phyloP scores from a whole-genome alignment of 1,284 basidiomycete genomes.

The Takashimella tepidaria region DNA sequence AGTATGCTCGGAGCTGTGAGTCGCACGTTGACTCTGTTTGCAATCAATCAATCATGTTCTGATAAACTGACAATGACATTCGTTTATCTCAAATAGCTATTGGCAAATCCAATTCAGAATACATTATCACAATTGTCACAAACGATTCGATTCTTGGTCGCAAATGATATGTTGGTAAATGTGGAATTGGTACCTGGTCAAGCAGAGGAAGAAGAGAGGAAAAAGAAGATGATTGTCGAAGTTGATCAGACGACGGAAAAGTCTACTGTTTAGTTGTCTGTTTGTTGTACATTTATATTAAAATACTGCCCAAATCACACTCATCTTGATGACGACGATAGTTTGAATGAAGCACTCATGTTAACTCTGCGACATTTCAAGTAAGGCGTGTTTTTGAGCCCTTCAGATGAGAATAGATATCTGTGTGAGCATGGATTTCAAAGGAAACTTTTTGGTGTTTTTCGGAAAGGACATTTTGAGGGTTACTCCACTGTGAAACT shows the following conservation, averaged over 20 bases:
- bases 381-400: neutral
- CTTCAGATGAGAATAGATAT: neutral
- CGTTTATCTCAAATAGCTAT: conserved; percentile 37
- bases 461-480: no score
- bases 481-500: no score
- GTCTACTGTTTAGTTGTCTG: no score
- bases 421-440: neutral
- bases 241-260: neutral
- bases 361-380: neutral
- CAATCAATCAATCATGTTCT: neutral
- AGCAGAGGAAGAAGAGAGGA: conserved; percentile 56
- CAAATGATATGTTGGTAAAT: conserved; percentile 79
- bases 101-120: conserved; percentile 80
- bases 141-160: conserved; percentile 84
- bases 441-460: no score
- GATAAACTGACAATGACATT: neutral
- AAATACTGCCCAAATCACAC: neutral
- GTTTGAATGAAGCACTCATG: neutral
- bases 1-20: conserved; percentile 70
- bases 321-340: neutral
- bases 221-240: conserved; percentile 24
- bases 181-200: conserved; percentile 81
- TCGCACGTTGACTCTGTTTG: conserved; percentile 8
- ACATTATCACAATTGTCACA: conserved; percentile 91
- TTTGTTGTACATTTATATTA: conserved; percentile 4